These are phyloP conservation scores for Fusarium agapanthi DNA, from an alignment of 2,329 filamentous ascomycete species.

Conservation along the genomic window DNA sequence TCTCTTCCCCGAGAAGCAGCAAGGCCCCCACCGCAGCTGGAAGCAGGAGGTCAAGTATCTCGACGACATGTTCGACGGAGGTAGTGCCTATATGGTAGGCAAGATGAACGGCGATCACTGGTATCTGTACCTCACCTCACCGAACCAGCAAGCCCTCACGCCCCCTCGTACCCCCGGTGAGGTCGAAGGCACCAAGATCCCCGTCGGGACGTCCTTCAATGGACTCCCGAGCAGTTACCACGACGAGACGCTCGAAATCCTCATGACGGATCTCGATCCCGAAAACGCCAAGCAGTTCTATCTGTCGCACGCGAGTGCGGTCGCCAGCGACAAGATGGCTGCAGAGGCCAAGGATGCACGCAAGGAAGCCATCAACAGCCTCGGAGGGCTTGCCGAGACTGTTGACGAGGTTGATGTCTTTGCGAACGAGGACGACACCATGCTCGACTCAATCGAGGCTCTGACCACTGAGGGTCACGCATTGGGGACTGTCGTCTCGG, in stretches of 20 bases:
- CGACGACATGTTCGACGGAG: slow-evolving; percentile 89
- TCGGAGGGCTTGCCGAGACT: slow-evolving; percentile 64
- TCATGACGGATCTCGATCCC: slow-evolving; percentile 76
- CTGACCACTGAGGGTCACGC: slow-evolving; percentile 93
- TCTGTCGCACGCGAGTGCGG: slow-evolving; percentile 79
- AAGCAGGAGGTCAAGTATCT: slow-evolving; percentile 92
- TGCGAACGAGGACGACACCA: slow-evolving; percentile 67
- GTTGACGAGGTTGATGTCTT: slow-evolving; percentile 82
- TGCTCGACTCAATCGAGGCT: slow-evolving; percentile 71
- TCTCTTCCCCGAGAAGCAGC: slow-evolving; percentile 92
- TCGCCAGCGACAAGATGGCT: slow-evolving; percentile 83
- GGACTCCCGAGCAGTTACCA: slow-evolving; percentile 59
- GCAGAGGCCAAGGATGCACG: slow-evolving; percentile 72
- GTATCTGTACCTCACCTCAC: slow-evolving; percentile 97
- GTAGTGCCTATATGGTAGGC: slow-evolving; percentile 98
- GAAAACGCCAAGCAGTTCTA: slow-evolving; percentile 78
- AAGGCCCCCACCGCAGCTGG: slow-evolving; percentile 96
- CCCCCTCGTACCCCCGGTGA: slow-evolving; percentile 80
- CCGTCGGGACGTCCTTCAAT: slow-evolving; percentile 54
- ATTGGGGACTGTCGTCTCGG: slow-evolving; percentile 89
- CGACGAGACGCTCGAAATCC: slow-evolving; percentile 80
- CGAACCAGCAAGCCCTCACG: slow-evolving; percentile 78
- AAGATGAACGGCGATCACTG: slow-evolving; percentile 99
- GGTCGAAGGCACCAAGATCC: slow-evolving; percentile 60
- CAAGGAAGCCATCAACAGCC: slow-evolving; percentile 65